phyloP scores from a whole-genome alignment of 73 alveolate genomes.

The Tetrahymena borealis region DNA sequence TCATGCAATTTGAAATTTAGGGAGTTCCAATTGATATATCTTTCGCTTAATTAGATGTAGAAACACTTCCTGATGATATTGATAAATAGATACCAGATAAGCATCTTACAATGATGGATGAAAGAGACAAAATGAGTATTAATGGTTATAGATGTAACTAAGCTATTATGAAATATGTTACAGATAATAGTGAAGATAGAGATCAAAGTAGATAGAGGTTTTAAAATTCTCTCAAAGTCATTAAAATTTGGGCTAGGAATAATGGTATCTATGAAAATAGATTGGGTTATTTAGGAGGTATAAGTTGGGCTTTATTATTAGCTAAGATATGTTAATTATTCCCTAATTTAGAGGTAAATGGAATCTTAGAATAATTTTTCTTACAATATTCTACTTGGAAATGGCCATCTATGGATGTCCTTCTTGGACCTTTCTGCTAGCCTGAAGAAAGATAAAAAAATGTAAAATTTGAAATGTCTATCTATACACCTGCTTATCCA shows the following conservation, averaged over 20 bases:
- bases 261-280: constrained; percentile 89
- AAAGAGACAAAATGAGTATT: constrained; percentile 75
- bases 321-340: constrained; percentile 81
- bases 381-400: constrained; percentile 75
- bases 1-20: constrained; percentile 72
- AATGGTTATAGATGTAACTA: constrained; percentile 88
- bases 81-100: constrained; percentile 72
- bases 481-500: constrained; percentile 96
- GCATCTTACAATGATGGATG: constrained; percentile 59
- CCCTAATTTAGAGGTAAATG: constrained; percentile 76
- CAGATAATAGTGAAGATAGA: constrained; percentile 63
- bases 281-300: constrained; percentile 95
- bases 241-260: constrained; percentile 94
- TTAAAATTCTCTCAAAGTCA: constrained; percentile 74
- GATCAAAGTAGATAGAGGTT: constrained; percentile 71
- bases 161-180: constrained; percentile 69
- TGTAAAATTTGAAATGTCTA: constrained; percentile 59
- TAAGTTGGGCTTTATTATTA: constrained; percentile 92
- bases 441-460: constrained; percentile 23
- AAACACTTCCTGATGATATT: constrained; percentile 72
- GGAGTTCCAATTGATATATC: constrained; percentile 89
- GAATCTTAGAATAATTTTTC: constrained; percentile 77
- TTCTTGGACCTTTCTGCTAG: constrained; percentile 6
- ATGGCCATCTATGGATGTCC: constrained; percentile 56
- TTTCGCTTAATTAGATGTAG: constrained; percentile 79